Evolutionary conservation across 2,329 filamentous ascomycete species (phyloP).

Genomic region (Colletotrichum graminicola): DNA sequence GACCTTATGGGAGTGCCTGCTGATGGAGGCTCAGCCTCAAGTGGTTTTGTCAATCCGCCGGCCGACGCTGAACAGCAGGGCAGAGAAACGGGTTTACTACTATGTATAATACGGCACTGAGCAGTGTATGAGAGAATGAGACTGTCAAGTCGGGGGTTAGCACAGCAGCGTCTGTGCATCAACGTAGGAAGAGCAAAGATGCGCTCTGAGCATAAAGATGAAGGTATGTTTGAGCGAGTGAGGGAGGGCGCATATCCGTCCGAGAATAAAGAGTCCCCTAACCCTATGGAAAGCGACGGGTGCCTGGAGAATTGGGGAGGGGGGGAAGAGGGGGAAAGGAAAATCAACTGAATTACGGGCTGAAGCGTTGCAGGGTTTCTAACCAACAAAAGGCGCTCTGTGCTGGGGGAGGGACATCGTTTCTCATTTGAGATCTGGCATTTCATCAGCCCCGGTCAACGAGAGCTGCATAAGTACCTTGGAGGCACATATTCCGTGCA

Average conservation of each 20-base stretch:
- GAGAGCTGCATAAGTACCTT: constrained; percentile 21
- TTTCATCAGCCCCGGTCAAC: constrained; percentile 6
- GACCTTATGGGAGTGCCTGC: constrained; percentile 50
- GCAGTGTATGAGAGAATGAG: constrained; percentile 2
- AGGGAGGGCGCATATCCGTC: constrained; percentile 7
- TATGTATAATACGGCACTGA: neutral
- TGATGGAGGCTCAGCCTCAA: constrained; percentile 58
- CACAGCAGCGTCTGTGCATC: neutral
- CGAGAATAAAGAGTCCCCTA: constrained; percentile 37
- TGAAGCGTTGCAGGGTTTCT: constrained; percentile 18
- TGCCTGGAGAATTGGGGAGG: constrained; percentile 17
- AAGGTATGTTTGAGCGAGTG: constrained; percentile 18
- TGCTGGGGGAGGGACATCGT: neutral
- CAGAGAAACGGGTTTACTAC: neutral
- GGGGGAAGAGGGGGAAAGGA: constrained; percentile 24
- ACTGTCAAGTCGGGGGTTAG: neutral
- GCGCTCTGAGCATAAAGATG: constrained; percentile 7
- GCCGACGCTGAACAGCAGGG: constrained; percentile 26
- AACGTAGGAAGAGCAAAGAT: neutral
- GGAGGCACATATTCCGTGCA: neutral
- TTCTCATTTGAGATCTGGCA: constrained; percentile 30
- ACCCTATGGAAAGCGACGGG: constrained; percentile 32
- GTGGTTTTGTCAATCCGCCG: constrained; percentile 26
- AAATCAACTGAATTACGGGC: constrained; percentile 16
- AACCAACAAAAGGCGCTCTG: constrained; percentile 25